Conservation (phyloP, 2,329 filamentous ascomycete genomes). For the Colletotrichum sp. region DNA sequence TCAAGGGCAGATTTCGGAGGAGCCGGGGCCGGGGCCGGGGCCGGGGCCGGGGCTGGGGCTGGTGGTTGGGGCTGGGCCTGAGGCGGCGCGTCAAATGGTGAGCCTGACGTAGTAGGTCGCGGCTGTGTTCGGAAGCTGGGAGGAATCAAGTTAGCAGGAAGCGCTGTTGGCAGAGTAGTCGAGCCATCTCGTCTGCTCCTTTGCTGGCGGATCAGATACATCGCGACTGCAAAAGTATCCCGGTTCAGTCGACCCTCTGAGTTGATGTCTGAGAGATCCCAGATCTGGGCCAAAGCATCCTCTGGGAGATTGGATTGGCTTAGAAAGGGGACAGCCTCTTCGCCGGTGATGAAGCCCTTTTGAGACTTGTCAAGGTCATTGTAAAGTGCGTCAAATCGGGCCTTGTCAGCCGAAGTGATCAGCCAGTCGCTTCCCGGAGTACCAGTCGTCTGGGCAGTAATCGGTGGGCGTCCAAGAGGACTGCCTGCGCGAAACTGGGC, state of each 20-base stretch:
- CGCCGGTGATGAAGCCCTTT: constrained; percentile 86
- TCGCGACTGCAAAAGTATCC: constrained; percentile 96
- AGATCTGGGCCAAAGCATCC: constrained; percentile 90
- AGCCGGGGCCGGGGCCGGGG: constrained; percentile 40
- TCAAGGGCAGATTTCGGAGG: constrained; percentile 83
- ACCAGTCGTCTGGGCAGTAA: constrained; percentile 47
- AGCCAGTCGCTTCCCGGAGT: constrained; percentile 69
- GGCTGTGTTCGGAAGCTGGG: constrained; percentile 78
- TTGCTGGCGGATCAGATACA: constrained; percentile 95
- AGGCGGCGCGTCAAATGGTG: constrained; percentile 56
- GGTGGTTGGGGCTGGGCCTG: constrained; percentile 25
- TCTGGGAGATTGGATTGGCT: constrained; percentile 90
- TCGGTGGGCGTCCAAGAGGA: constrained; percentile 57
- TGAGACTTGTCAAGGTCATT: constrained; percentile 80
- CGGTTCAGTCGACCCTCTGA: constrained; percentile 83
- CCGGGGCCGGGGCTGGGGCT: constrained; percentile 37
- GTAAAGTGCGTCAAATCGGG: constrained; percentile 87
- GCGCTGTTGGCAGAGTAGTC: constrained; percentile 70
- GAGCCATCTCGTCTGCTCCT: constrained; percentile 70
- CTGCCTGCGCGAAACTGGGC: constrained; percentile 67
- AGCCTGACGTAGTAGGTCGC: constrained; percentile 54
- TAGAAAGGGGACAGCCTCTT: constrained; percentile 93
- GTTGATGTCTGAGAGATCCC: constrained; percentile 95
- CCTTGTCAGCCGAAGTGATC: constrained; percentile 82
- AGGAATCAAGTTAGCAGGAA: constrained; percentile 83